Evolutionary conservation across 1,139 yeast genomes (phyloP).

Genomic region (Suhomyces kunorum): DNA sequence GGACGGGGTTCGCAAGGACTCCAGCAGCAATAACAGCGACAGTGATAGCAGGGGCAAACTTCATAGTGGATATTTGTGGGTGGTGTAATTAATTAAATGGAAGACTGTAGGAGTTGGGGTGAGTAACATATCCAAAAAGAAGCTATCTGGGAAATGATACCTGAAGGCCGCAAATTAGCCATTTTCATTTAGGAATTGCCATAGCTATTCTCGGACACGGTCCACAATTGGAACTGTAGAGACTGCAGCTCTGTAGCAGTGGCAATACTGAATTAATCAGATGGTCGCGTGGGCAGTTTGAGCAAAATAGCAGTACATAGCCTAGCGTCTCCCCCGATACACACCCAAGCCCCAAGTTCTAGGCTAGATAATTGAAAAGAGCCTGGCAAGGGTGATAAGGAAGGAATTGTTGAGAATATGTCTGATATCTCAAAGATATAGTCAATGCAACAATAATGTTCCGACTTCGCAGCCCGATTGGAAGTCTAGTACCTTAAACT

Average conservation of each 20-base stretch:
- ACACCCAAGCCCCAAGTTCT: no score
- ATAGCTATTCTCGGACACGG: background rate
- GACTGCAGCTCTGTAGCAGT: background rate
- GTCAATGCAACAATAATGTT: background rate
- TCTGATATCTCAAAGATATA: no score
- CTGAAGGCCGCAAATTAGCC: no score
- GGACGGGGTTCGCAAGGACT: constrained; percentile 10
- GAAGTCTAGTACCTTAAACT: background rate
- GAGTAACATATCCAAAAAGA: no score
- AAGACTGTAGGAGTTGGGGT: background rate
- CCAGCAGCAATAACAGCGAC: constrained; percentile 6
- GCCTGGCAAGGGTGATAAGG: no score
- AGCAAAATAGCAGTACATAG: background rate
- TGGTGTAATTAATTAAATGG: background rate
- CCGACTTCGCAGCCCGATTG: background rate
- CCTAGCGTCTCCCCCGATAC: background rate
- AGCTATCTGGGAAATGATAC: no score
- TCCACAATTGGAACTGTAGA: background rate
- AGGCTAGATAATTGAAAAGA: no score
- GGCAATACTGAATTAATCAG: background rate
- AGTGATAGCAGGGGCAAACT: constrained; percentile 3
- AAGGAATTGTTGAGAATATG: no score
- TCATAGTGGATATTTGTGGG: constrained; percentile 6
- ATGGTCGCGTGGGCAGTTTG: background rate
- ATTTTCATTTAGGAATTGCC: background rate